A percentile compares a stretch with the other conserved stretches of the same genome.
Evolutionary conservation across 2,329 filamentous ascomycete species (phyloP).

Genomic region (Fusarium nelsonii): DNA sequence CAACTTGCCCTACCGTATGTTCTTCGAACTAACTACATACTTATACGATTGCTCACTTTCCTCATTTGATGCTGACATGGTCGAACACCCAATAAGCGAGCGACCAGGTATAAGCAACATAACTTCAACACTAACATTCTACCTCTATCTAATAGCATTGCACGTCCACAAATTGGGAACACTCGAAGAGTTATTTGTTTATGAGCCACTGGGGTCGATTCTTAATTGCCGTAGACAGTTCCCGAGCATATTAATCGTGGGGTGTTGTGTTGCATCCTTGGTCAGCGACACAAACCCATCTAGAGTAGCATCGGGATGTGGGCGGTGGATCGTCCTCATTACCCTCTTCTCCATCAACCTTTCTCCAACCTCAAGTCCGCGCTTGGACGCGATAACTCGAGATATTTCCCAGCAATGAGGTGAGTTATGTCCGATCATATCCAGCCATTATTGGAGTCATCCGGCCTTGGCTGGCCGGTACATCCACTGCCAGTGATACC

Average conservation of each 20-base stretch:
- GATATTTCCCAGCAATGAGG: not conserved
- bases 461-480: slow-evolving; percentile 15
- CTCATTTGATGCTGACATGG: not conserved
- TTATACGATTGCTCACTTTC: not conserved
- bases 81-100: not conserved
- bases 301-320: slow-evolving; percentile 15
- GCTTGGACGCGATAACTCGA: not conserved
- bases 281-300: slow-evolving; percentile 18
- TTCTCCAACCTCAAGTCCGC: slow-evolving; percentile 1
- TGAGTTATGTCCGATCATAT: not conserved
- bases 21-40: no score
- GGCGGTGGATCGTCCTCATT: not conserved
- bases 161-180: no score
- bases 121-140: no score
- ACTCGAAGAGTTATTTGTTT: no score
- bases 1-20: not conserved
- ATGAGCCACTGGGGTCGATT: not conserved
- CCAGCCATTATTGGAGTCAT: not conserved
- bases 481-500: slow-evolving; percentile 19
- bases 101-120: not conserved
- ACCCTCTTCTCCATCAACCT: no score
- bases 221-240: slow-evolving; percentile 31
- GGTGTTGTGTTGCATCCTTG: slow-evolving; percentile 25
- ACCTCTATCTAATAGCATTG: no score
- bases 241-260: slow-evolving; percentile 19